Base-by-base conservation (phyloP, 805 yeast genomes). In the Saccharomycopsis synnaedendra region DNA sequence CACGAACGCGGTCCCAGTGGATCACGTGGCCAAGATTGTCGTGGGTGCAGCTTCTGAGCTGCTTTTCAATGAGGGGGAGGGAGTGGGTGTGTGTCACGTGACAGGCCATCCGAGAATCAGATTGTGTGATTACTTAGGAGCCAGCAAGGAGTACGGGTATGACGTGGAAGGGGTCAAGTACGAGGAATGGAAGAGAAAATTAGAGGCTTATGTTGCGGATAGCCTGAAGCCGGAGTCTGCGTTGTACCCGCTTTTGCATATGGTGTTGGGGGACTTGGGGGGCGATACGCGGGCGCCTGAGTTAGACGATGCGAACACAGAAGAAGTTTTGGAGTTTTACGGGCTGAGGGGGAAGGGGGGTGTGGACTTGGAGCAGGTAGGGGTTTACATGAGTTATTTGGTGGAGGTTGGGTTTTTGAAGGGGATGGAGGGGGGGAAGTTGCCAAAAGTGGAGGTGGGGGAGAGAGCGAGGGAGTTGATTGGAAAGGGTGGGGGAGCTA, bases 1-100 rank as follows among this genome's bases (percentile, higher is more conserved):
- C 42, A 95, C 90, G 37, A 93, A 93, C 65, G 87, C 89, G 84
- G 97, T 87, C 28, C 98, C 98, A 3, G 98, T 93, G 41, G 97
- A 94, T 58, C 98, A 93, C 60, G 98, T 93, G 55, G 97, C 99
- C 1, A 75, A 95, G 42, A 85, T 88, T 29, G 85, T 82, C 30
- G 85, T 81, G 45, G 86, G 97, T 1, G 68, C 93, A 31, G 82
- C 96, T 0, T 10, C 44, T 11, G 38, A 36, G 10, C 38, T 42
- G 8, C 39, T 46, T 8, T 35, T 42, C 9, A 85, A 93, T 29
- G 57, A 64, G 28, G 57, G 57, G 1, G 27, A 29, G 9, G 11
- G n/a, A n/a, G n/a, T 33, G 19, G 68, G 68, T 10, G 98, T 94
- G 39, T 88, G 87, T 1, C 98, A 93, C 41, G 97, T 93, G n/a